phyloP scores from a whole-genome alignment of 2,329 filamentous ascomycete species.

The Ceratocystis eucalypticola region DNA sequence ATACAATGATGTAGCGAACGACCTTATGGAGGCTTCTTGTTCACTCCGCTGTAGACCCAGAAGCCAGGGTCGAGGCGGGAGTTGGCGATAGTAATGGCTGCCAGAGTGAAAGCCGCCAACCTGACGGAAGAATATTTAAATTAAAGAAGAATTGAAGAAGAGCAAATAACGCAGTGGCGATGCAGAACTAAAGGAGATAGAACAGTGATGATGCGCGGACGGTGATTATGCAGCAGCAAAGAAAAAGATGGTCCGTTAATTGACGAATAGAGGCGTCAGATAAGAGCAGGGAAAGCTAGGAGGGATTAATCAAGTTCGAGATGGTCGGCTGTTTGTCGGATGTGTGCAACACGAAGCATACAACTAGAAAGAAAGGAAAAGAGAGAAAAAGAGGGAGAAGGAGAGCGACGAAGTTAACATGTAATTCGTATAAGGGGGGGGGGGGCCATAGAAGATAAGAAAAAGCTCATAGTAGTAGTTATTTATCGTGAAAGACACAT shows the following conservation, averaged over 20 bases:
- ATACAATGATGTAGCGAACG: not conserved
- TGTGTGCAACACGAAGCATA: not conserved
- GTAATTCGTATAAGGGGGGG: no score
- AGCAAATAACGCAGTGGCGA: constrained; percentile 9
- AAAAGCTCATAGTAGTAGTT: no score
- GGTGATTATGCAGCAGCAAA: no score
- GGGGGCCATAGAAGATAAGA: no score
- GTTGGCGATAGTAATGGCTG: constrained; percentile 22
- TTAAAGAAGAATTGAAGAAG: not conserved
- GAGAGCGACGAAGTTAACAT: no score
- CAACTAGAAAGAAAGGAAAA: not conserved
- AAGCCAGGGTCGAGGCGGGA: constrained; percentile 84
- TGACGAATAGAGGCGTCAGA: not conserved
- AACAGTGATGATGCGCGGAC: not conserved
- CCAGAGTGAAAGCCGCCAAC: constrained; percentile 20
- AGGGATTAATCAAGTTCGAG: not conserved
- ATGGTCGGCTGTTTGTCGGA: not conserved
- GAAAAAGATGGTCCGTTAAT: not conserved
- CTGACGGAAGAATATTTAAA: constrained; percentile 7
- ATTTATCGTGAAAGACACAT: no score
- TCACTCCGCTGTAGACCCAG: constrained; percentile 93
- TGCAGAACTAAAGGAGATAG: not conserved
- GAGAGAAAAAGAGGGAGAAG: not conserved
- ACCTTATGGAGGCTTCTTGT: constrained; percentile 91
- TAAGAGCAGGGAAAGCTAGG: not conserved